Percentiles rank a stretch among this genome's conserved stretches.
These are phyloP conservation scores for Pythium aristosporum DNA, from an alignment of 352 stramenopile genomes.

Conservation along the genomic window DNA sequence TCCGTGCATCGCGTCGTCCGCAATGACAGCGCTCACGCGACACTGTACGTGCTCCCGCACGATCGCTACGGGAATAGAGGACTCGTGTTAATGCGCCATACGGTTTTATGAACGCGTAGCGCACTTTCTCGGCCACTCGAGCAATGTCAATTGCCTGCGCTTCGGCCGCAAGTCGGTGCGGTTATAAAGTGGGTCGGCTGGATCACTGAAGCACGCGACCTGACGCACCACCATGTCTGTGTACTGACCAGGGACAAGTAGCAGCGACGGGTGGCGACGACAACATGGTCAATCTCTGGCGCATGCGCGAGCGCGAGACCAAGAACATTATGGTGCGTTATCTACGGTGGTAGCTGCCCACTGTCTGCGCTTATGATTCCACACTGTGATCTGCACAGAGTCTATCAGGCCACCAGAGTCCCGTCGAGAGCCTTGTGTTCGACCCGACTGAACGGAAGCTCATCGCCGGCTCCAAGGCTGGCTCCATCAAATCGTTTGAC, in stretches of 20 bases:
- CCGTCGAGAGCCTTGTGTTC: slow-evolving; percentile 81
- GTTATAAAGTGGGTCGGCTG: background rate
- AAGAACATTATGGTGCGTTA: slow-evolving; percentile 82
- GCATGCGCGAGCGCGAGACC: slow-evolving; percentile 83
- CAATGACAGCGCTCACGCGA: slow-evolving; percentile 42
- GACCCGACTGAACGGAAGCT: slow-evolving; percentile 76
- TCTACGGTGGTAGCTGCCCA: background rate
- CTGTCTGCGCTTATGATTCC: background rate
- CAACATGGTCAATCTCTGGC: slow-evolving; percentile 82
- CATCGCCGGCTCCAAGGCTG: slow-evolving; percentile 70
- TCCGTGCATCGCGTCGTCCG: background rate
- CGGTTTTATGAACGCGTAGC: slow-evolving; percentile 36
- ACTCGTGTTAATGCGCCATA: background rate
- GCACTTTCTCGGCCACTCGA: slow-evolving; percentile 78
- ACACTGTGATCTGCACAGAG: slow-evolving; percentile 39
- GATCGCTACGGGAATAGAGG: background rate
- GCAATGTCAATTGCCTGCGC: slow-evolving; percentile 79
- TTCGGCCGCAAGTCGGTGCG: slow-evolving; percentile 82
- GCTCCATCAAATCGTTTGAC: slow-evolving; percentile 87
- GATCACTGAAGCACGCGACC: background rate
- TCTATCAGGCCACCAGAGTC: slow-evolving; percentile 67
- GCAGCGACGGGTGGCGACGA: slow-evolving; percentile 75
- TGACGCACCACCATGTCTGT: background rate
- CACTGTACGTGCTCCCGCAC: slow-evolving; percentile 44
- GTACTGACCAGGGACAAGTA: slow-evolving; percentile 60